Evolutionary conservation across 2,329 filamentous ascomycete genomes (phyloP).

Genomic region (Aspergillus brunneoviolaceus): DNA sequence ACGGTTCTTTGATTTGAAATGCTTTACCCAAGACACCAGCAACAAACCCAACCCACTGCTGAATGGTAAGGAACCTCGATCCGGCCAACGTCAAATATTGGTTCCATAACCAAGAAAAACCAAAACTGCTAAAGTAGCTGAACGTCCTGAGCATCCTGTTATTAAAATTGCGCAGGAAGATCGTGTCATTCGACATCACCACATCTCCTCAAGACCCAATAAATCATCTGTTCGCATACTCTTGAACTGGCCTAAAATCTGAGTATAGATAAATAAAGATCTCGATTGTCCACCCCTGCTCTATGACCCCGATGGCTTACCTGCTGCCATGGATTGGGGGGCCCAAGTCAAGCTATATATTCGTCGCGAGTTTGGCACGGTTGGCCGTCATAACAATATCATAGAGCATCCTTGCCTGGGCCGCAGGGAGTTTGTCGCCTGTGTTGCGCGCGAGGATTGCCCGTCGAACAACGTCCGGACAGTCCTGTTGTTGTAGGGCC

Average conservation of each 20-base stretch:
- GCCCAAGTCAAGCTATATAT: neutral
- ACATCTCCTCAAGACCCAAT: no score
- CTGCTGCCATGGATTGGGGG: neutral
- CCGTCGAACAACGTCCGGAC: conserved; percentile 16
- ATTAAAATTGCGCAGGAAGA: no score
- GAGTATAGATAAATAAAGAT: neutral
- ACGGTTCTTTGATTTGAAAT: no score
- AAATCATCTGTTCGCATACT: neutral
- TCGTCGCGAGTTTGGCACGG: neutral
- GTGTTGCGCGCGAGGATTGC: conserved; percentile 16
- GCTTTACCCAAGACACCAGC: no score
- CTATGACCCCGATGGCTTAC: neutral
- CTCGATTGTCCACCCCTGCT: neutral
- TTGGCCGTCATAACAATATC: conserved; percentile 10
- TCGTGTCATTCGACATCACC: no score
- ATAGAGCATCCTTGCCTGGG: conserved; percentile 14
- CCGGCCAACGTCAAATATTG: no score
- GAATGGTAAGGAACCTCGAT: no score
- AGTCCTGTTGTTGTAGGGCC: conserved; percentile 16
- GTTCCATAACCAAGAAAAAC: no score
- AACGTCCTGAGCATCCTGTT: no score
- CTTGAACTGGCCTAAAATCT: neutral
- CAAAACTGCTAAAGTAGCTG: no score
- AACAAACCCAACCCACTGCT: no score
- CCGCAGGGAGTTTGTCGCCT: conserved; percentile 13